Evolutionary conservation across 2,329 filamentous ascomycete genomes (phyloP).

Genomic region (Hypoxylon sp.): DNA sequence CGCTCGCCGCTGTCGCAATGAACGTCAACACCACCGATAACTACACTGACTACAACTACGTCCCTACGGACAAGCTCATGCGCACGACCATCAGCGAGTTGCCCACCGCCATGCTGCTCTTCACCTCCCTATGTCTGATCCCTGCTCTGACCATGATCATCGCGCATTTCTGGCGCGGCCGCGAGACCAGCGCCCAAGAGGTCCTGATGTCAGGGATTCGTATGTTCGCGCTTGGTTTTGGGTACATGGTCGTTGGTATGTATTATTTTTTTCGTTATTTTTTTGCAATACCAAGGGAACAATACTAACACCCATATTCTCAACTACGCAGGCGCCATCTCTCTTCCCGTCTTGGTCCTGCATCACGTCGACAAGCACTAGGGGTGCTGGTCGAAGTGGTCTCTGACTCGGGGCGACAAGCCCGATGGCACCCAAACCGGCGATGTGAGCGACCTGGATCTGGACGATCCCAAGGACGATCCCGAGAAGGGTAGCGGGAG

Average conservation of each 20-base stretch:
- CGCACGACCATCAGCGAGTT: neutral
- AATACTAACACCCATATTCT: too few species aligned
- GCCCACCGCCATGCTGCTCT: neutral
- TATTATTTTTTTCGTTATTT: too few species aligned
- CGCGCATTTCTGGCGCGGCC: neutral
- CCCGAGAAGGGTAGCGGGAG: neutral
- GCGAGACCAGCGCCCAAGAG: slow-evolving; percentile 13
- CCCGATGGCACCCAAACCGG: neutral
- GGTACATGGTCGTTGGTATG: slow-evolving; percentile 26
- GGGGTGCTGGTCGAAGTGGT: slow-evolving; percentile 29
- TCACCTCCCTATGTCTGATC: slow-evolving; percentile 12
- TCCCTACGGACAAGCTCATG: neutral
- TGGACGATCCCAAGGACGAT: neutral
- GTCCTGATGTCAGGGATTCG: slow-evolving; percentile 25
- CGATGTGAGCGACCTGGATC: neutral
- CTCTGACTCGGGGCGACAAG: too few species aligned
- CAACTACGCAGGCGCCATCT: slow-evolving; percentile 23
- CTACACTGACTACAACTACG: neutral
- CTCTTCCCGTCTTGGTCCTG: slow-evolving; percentile 33
- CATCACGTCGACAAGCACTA: slow-evolving; percentile 42
- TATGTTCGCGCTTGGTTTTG: slow-evolving; percentile 27
- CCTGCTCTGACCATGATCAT: slow-evolving; percentile 4
- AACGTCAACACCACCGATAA: neutral
- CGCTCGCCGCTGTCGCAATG: neutral
- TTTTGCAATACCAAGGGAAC: too few species aligned